These are phyloP conservation scores for Debaryomyces prosopidis DNA, from an alignment of 805 yeast genomes.

Conservation along the genomic window DNA sequence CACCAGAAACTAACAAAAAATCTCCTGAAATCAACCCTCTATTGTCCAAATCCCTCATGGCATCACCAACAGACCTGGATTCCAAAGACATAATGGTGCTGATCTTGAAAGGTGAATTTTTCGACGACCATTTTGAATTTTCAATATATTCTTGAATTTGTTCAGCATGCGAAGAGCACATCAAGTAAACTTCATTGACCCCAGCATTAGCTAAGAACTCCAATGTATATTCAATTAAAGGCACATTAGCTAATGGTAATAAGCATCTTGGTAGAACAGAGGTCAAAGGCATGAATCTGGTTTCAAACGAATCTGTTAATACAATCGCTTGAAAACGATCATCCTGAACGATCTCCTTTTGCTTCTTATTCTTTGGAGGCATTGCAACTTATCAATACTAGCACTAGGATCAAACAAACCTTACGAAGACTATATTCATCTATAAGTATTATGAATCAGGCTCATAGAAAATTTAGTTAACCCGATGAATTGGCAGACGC, in stretches of 20 bases:
- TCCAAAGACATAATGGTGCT: conserved; percentile 81
- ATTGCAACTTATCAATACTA: conserved; percentile 15
- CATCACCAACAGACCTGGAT: conserved; percentile 92
- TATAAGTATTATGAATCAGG: neutral
- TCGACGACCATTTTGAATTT: conserved; percentile 63
- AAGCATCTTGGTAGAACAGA: conserved; percentile 85
- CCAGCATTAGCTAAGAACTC: conserved; percentile 92
- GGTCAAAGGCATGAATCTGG: conserved; percentile 91
- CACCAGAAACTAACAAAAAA: conserved; percentile 88
- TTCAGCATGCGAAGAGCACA: conserved; percentile 90
- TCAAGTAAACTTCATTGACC: conserved; percentile 84
- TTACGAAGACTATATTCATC: too few species aligned
- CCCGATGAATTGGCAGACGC: neutral
- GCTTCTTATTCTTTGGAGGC: conserved; percentile 53
- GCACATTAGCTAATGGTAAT: conserved; percentile 89
- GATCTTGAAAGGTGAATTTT: conserved; percentile 78
- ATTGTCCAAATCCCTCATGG: conserved; percentile 92
- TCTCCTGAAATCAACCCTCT: conserved; percentile 89
- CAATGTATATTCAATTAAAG: conserved; percentile 89
- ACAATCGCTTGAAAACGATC: conserved; percentile 91
- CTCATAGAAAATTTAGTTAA: neutral
- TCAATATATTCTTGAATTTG: conserved; percentile 83
- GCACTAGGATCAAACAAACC: neutral
- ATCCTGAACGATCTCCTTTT: conserved; percentile 61
- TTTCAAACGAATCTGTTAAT: conserved; percentile 89